Conservation (phyloP, 306 rosid genomes). For the Casuarina cunninghamiana region DNA sequence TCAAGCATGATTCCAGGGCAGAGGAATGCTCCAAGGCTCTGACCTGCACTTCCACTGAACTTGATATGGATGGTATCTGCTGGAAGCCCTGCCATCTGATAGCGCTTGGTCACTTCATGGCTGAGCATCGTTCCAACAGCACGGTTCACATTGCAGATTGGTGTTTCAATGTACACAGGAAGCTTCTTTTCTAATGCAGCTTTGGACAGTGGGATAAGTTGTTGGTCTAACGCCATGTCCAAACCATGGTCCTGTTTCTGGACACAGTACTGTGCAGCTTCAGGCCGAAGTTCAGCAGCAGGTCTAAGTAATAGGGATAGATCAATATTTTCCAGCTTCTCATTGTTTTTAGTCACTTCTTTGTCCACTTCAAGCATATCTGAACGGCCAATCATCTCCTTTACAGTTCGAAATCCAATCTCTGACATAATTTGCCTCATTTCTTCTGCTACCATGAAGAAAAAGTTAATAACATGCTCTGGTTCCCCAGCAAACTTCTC, state of each 20-base stretch:
- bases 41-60: slow-evolving; percentile 92
- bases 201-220: slow-evolving; percentile 63
- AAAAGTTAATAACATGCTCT: slow-evolving; percentile 93
- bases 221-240: slow-evolving; percentile 91
- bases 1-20: slow-evolving; percentile 91
- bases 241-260: slow-evolving; percentile 93
- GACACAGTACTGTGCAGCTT: slow-evolving; percentile 88
- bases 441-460: slow-evolving; percentile 97
- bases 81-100: slow-evolving; percentile 86
- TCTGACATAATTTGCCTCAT: slow-evolving; percentile 91
- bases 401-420: slow-evolving; percentile 78
- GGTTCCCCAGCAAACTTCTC: slow-evolving; percentile 99
- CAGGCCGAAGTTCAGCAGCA: slow-evolving; percentile 93
- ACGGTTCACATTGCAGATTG: slow-evolving; percentile 74
- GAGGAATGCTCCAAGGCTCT: slow-evolving; percentile 99
- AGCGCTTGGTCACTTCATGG: slow-evolving; percentile 90
- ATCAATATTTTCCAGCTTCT: slow-evolving; percentile 86
- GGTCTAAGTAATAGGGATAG: slow-evolving; percentile 86
- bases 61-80: slow-evolving; percentile 81
- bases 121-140: slow-evolving; percentile 99
- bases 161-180: slow-evolving; percentile 84
- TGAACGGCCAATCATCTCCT: slow-evolving; percentile 95
- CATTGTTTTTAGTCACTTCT: slow-evolving; percentile 71
- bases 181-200: slow-evolving; percentile 87
- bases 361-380: slow-evolving; percentile 94